Evolutionary conservation across 768 basidiomycete species (phyloP), one percentile per base, ranked within the genome.

Genomic region (Tylopilus vinaceipallidus): DNA sequence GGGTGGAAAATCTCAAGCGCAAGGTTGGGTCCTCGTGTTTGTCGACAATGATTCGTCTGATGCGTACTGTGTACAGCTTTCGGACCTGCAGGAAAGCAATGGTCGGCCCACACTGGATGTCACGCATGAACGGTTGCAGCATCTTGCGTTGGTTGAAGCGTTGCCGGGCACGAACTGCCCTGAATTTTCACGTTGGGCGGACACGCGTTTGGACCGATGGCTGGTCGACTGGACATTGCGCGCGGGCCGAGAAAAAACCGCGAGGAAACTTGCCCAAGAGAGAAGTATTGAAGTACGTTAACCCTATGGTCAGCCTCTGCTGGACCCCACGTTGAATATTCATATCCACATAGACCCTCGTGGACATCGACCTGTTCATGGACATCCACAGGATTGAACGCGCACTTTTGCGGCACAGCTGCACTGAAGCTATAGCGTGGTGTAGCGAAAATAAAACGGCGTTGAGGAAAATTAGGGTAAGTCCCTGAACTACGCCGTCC

Each of bases 371-470:
- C 46, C 75, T 98, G 17, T 98, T 97, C 68, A 83, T 82, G 55
- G 93, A 97, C 53, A 90, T 98, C 43, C 79, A 77, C 30, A 80
- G 87, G 50, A 95, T 98, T 57, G 93, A 97, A 68, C 73, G 77
- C 9, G 93, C 91, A 0, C 77, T 99, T 34, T 66, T 75, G 6
- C 72, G 72, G 24, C 83, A 88, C 53, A 88, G 86, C 54, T 95
- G 93, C 56, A 77, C 86, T 6, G 93, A 97, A 69, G 95, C 95
- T 13, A 75, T 99, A 39, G 77, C 82, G 17, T 99, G 95, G 95
- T 98, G 94, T 60, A 93, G 83, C 54, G 97, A 99, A 76, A 98
- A 99, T 70, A 88, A 95, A 66, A 81, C 84, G 26, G 89, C 91
- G 12, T 78, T 99, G 53, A 84, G 91, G 45, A 98, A 98, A 75